These are phyloP conservation scores for Trypanosoma caninum DNA, from an alignment of 208 protist genomes.

Conservation along the genomic window DNA sequence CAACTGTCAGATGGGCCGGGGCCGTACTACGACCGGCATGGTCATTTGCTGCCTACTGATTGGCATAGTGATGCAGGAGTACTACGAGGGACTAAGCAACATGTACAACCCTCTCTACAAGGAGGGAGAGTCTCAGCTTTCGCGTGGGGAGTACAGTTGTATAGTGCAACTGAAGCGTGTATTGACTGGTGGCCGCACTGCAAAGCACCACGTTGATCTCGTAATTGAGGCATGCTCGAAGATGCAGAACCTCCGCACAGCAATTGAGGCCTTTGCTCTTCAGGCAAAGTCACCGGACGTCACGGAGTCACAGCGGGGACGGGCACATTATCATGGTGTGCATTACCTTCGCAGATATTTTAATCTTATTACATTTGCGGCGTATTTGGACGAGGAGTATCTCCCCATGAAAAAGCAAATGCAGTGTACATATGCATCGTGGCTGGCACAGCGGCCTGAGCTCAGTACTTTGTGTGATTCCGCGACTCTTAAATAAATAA, in stretches of 20 bases:
- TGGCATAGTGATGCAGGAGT: slow-evolving; percentile 75
- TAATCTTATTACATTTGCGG: slow-evolving; percentile 84
- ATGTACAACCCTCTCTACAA: slow-evolving; percentile 64
- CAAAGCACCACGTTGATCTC: slow-evolving; percentile 78
- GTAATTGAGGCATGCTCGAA: slow-evolving; percentile 81
- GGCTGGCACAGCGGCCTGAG: slow-evolving; percentile 66
- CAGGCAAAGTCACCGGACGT: slow-evolving; percentile 63
- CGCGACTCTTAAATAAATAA: slow-evolving; percentile 49
- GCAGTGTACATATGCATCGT: slow-evolving; percentile 50
- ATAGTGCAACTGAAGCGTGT: slow-evolving; percentile 83
- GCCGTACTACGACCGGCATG: slow-evolving; percentile 88
- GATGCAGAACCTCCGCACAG: slow-evolving; percentile 87
- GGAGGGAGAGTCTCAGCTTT: slow-evolving; percentile 41
- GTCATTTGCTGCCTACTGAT: slow-evolving; percentile 86
- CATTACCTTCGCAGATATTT: slow-evolving; percentile 88
- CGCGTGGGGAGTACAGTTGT: slow-evolving; percentile 67
- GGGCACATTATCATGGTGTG: slow-evolving; percentile 79
- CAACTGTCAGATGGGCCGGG: slow-evolving; percentile 90
- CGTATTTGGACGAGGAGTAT: slow-evolving; percentile 84
- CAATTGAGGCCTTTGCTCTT: slow-evolving; percentile 79
- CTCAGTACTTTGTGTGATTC: slow-evolving; percentile 55
- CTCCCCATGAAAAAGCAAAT: slow-evolving; percentile 54
- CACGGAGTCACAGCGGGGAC: slow-evolving; percentile 65
- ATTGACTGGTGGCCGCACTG: slow-evolving; percentile 51
- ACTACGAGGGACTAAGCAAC: slow-evolving; percentile 81